Evolutionary conservation across 202 grass and related monocot species (phyloP).

Genomic region (Schoenoplectus tabernaemontani): DNA sequence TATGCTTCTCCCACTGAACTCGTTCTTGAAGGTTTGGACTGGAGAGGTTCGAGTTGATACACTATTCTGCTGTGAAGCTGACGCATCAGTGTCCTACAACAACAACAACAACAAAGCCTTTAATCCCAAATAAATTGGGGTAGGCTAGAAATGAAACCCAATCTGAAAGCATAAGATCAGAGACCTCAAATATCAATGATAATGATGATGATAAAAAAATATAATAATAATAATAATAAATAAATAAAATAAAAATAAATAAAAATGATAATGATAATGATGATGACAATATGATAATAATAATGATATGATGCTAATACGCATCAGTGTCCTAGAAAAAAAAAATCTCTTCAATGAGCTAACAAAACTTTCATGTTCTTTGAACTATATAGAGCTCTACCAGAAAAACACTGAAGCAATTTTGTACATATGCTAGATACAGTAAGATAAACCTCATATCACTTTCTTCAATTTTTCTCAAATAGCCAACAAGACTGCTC

Average conservation of each 20-base stretch:
- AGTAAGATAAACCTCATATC: constrained; percentile 4
- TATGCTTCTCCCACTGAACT: constrained; percentile 53
- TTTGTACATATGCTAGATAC: background rate
- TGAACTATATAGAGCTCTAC: background rate
- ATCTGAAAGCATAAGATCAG: too few species aligned
- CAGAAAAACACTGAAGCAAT: background rate
- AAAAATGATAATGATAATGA: too few species aligned
- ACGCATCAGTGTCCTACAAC: constrained; percentile 48
- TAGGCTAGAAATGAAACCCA: too few species aligned
- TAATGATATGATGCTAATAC: too few species aligned
- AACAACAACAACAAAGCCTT: too few species aligned
- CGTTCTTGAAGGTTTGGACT: constrained; percentile 45
- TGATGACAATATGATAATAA: too few species aligned
- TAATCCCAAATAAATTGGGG: too few species aligned
- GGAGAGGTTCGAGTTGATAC: constrained; percentile 31
- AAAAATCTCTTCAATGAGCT: constrained; percentile 15
- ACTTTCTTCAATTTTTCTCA: background rate
- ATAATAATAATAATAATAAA: too few species aligned
- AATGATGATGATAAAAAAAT: too few species aligned
- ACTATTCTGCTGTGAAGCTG: constrained; percentile 36
- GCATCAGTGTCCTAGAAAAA: constrained; percentile 40
- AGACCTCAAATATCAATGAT: too few species aligned
- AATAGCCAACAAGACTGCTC: background rate
- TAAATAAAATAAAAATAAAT: too few species aligned
- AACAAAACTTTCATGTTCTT: background rate